A percentile compares a stretch with the other conserved stretches of the same genome.
Evolutionary conservation across 176 grass and related monocot species (phyloP).

Genomic region (Aegilops bicornis): DNA sequence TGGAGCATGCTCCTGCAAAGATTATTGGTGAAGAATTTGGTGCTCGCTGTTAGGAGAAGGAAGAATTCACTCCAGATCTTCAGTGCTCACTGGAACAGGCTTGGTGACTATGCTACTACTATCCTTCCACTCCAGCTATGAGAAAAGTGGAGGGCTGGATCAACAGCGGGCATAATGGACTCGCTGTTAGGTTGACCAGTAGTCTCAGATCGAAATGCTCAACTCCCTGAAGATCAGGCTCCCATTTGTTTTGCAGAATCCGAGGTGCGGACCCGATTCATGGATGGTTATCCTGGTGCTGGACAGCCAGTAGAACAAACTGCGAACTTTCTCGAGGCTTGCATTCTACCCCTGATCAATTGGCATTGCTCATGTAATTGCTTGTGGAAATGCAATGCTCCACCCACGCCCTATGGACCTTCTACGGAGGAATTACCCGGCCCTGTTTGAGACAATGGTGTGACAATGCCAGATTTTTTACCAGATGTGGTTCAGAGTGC

Average conservation of each 20-base stretch:
- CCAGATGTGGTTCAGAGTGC: not conserved
- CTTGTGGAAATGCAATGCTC: not conserved
- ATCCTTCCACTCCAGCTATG: not conserved
- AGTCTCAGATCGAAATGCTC: not conserved
- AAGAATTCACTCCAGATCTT: not conserved
- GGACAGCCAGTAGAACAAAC: not conserved
- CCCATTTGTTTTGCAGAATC: conserved; percentile 35
- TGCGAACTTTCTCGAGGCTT: not conserved
- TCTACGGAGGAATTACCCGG: not conserved
- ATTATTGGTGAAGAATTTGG: conserved; percentile 49
- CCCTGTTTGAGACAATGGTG: not conserved
- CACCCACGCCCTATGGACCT: not conserved
- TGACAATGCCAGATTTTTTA: not conserved
- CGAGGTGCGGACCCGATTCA: not conserved
- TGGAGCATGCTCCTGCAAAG: conserved; percentile 62
- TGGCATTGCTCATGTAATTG: not conserved
- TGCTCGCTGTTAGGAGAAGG: not conserved
- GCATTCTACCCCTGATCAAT: not conserved
- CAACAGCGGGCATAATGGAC: not conserved
- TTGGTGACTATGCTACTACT: not conserved
- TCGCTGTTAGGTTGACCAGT: not conserved
- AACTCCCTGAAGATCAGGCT: conserved; percentile 39
- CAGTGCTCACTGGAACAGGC: not conserved
- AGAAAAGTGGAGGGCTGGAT: not conserved
- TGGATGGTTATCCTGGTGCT: conserved; percentile 31